phyloP scores from a whole-genome alignment of 495 filamentous ascomycete species.

The Talaromyces proteolyticus region DNA sequence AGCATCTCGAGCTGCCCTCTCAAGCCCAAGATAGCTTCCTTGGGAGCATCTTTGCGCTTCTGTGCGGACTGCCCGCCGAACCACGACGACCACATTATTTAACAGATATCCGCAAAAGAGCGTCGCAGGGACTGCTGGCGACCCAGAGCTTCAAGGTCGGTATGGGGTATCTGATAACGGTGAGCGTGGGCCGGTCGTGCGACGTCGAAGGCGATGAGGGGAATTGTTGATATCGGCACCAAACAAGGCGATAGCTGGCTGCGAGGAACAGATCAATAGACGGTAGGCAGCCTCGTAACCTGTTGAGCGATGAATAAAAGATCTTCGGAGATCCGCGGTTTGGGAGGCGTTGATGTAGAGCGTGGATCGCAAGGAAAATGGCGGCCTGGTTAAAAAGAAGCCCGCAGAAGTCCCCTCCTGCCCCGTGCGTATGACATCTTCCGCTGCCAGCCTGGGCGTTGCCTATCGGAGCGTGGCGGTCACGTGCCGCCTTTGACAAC shows the following conservation, averaged over 20 bases:
- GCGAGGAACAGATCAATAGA: no score
- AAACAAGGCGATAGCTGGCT: slow-evolving; percentile 3
- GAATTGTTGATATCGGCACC: slow-evolving; percentile 1
- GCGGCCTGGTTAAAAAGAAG: slow-evolving; percentile 1
- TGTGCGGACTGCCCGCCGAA: slow-evolving; percentile 73
- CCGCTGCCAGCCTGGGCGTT: slow-evolving; percentile 19
- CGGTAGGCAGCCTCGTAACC: no score
- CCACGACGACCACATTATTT: slow-evolving; percentile 75
- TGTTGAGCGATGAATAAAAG: not conserved
- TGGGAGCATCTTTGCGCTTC: slow-evolving; percentile 88
- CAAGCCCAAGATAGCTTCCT: slow-evolving; percentile 90
- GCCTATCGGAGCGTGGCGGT: slow-evolving; percentile 24
- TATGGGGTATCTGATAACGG: no score
- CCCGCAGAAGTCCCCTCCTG: slow-evolving; percentile 24
- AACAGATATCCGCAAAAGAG: not conserved
- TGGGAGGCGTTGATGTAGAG: not conserved
- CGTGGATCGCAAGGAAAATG: slow-evolving; percentile 3
- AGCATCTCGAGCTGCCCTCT: slow-evolving; percentile 93
- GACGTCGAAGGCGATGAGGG: no score
- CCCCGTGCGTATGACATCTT: slow-evolving; percentile 34
- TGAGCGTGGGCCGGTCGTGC: no score
- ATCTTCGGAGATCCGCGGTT: not conserved
- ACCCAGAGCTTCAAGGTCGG: no score
- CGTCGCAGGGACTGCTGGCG: no score
- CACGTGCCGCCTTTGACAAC: slow-evolving; percentile 24